Evolutionary conservation across 1,284 basidiomycete genomes (phyloP).

Genomic region (Peniophora sp.): DNA sequence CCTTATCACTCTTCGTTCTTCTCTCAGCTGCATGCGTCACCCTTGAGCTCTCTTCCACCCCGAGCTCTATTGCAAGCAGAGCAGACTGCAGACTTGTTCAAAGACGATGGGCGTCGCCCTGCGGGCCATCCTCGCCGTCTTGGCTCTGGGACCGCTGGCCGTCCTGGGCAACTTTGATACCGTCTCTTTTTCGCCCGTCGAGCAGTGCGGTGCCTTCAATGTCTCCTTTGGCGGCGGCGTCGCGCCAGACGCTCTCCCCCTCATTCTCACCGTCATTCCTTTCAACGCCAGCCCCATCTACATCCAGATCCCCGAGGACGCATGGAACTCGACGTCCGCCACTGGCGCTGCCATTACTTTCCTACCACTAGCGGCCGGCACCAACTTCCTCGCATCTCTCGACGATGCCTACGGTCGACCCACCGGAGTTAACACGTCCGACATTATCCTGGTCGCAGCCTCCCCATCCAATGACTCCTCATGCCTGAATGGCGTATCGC

Average conservation of each 20-base stretch:
- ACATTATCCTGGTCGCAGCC: constrained; percentile 34
- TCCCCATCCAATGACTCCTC: constrained; percentile 28
- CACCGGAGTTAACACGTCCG: constrained; percentile 34
- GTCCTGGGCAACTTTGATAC: constrained; percentile 32
- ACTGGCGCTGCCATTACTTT: constrained; percentile 39
- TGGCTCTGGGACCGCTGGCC: constrained; percentile 38
- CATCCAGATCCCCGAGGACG: constrained; percentile 32
- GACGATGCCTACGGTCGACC: constrained; percentile 34
- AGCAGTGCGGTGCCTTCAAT: constrained; percentile 46
- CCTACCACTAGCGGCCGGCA: constrained; percentile 41
- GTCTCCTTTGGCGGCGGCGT: constrained; percentile 36
- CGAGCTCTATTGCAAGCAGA: no score
- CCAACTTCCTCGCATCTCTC: constrained; percentile 47
- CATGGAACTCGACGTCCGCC: constrained; percentile 29
- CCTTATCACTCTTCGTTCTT: constrained; percentile 5
- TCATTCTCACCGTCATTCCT: constrained; percentile 45
- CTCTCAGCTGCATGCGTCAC: neutral
- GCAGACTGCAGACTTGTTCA: constrained; percentile 2
- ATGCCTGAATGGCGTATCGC: constrained; percentile 28
- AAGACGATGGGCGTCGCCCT: constrained; percentile 22
- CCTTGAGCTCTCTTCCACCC: neutral
- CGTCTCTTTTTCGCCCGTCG: constrained; percentile 40
- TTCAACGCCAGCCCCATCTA: constrained; percentile 40
- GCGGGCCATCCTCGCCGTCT: constrained; percentile 28
- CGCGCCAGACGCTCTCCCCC: constrained; percentile 28